Base-by-base conservation (phyloP, 1,139 yeast species). In the Lodderomyces oxycetoniae region DNA sequence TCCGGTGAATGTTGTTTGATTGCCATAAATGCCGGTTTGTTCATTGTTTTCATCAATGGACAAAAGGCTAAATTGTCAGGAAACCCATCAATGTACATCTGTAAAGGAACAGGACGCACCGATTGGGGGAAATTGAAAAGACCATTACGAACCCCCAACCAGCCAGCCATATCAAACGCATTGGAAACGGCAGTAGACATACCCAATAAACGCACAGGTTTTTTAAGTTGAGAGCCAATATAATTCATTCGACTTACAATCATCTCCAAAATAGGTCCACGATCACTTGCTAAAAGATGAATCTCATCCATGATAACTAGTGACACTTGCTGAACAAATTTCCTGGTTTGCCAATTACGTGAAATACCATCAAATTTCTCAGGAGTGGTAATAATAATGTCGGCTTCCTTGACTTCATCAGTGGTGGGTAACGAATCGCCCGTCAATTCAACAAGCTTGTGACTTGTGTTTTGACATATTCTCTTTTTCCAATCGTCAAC, bases 311-410 rank as follows among this genome's bases (percentile, higher is more conserved):
- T 89, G 26, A 93, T 87, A 17, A 93, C 89, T 41, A 93, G 66
- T 0, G 96, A 86, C 1, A 93, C 83, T 41, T 86, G 79, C 52
- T 88, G 95, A 17, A 91, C 96, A 64, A 89, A 91, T 48, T 78
- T 80, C 57, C 97, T 76, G 0, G 96, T 83, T 54, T 88, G 94
- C 98, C 98, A 93, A 52, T 86, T 88, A 74, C 98, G 91, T 17
- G 96, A 85, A 38, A 93, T 88, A 76, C 98, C 98, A 64, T 93
- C 98, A 55, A 91, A 93, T 58, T 93, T 93, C 62, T 93, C 98
- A 0, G 99, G 98, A 0, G 98, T 93, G 0, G 98, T 91, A 45
- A 93, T 83, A 36, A 93, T 84, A 24, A 93, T 87, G 45, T 91
- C 93, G 0, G 98, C 95, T 35, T 79, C 84, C 35, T 82, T 70